A percentile compares a stretch with the other conserved stretches of the same genome.
phyloP scores from a whole-genome alignment of 2,329 filamentous ascomycete genomes.

The Alternaria sp. region DNA sequence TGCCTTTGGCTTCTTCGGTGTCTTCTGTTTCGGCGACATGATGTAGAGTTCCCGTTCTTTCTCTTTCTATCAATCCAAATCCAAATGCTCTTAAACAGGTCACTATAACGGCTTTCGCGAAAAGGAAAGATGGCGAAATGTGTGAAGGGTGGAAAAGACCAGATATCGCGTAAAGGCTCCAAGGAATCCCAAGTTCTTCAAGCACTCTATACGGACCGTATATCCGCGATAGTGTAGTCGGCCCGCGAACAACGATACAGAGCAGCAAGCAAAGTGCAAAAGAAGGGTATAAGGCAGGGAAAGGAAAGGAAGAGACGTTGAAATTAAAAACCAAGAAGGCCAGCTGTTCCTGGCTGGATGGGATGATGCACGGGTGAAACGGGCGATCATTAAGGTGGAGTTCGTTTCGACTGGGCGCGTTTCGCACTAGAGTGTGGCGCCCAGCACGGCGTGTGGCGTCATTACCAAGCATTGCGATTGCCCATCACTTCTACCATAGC shows the following conservation, averaged over 20 bases:
- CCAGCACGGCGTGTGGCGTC: slow-evolving; percentile 10
- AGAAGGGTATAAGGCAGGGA: slow-evolving; percentile 13
- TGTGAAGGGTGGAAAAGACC: slow-evolving; percentile 17
- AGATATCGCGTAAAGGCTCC: slow-evolving; percentile 14
- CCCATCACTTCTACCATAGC: not conserved
- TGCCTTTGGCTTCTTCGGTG: slow-evolving; percentile 44
- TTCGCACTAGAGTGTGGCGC: slow-evolving; percentile 30
- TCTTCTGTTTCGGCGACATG: slow-evolving; percentile 45
- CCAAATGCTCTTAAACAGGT: not conserved
- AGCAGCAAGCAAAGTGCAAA: not conserved
- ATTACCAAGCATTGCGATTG: not conserved
- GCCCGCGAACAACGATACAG: slow-evolving; percentile 23
- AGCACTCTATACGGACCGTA: slow-evolving; percentile 26
- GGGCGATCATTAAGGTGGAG: slow-evolving; percentile 32
- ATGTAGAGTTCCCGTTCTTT: slow-evolving; percentile 3
- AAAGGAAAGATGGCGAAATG: not conserved
- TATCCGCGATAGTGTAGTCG: slow-evolving; percentile 26
- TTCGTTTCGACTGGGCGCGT: slow-evolving; percentile 28
- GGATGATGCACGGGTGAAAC: slow-evolving; percentile 46
- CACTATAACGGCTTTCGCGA: not conserved
- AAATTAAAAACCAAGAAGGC: slow-evolving; percentile 33
- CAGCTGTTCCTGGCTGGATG: slow-evolving; percentile 37
- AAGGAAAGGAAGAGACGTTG: slow-evolving; percentile 11
- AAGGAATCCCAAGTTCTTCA: slow-evolving; percentile 22
- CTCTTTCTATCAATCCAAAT: slow-evolving; percentile 1